Conservation (phyloP, 768 basidiomycete genomes). For the Termitomyces sp. region DNA sequence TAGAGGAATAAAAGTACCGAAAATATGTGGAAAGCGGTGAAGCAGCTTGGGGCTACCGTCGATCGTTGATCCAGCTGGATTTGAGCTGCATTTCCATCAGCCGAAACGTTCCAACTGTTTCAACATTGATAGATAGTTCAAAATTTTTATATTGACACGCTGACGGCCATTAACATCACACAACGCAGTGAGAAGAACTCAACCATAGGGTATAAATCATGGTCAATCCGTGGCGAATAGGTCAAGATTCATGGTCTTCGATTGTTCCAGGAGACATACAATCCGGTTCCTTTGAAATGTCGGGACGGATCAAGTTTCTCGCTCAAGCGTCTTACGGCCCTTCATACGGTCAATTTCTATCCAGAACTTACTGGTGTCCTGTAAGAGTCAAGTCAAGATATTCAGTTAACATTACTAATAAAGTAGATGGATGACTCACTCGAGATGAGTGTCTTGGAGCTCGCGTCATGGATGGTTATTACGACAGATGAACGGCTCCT, state of each 20-base stretch:
- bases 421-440: too few species aligned
- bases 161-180: neutral
- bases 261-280: neutral
- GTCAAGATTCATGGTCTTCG: too few species aligned
- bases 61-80: neutral
- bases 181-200: constrained; percentile 13
- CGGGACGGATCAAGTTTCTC: neutral
- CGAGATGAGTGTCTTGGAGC: neutral
- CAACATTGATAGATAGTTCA: too few species aligned
- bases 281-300: neutral
- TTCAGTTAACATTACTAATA: neutral
- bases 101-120: too few species aligned
- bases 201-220: neutral
- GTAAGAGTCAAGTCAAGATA: neutral
- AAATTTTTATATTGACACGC: too few species aligned
- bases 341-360: neutral
- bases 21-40: neutral
- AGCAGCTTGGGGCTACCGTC: too few species aligned
- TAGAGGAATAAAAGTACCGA: neutral
- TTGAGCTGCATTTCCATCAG: too few species aligned
- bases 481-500: neutral
- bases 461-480: neutral
- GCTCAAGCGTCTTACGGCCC: neutral
- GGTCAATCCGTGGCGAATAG: too few species aligned
- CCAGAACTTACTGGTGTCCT: neutral